These are phyloP conservation scores for Vitis rotundifolia DNA, from an alignment of 164 flowering plant species.

Conservation along the genomic window DNA sequence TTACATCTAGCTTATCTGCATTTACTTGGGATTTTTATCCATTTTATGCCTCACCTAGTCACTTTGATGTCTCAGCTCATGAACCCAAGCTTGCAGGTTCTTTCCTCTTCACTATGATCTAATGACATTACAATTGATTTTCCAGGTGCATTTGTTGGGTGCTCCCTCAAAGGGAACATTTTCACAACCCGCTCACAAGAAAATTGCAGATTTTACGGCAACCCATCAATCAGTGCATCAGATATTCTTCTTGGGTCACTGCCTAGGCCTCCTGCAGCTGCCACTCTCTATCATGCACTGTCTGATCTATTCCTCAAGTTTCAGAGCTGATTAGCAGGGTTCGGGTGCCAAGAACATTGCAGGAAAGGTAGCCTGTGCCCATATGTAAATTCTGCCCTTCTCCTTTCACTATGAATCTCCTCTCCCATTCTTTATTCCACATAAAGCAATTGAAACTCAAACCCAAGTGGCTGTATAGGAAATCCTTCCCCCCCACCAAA, in stretches of 20 bases:
- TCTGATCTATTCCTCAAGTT: constrained; percentile 59
- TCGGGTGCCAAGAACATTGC: neutral
- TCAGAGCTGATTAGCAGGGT: constrained; percentile 16
- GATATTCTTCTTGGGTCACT: constrained; percentile 86
- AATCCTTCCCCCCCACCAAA: neutral
- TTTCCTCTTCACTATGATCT: too few relatives aligned
- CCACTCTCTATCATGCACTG: constrained; percentile 68
- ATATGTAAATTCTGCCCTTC: neutral
- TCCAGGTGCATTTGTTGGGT: constrained; percentile 93
- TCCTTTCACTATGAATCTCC: neutral
- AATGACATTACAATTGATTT: neutral
- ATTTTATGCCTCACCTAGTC: too few relatives aligned
- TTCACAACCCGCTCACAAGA: constrained; percentile 70
- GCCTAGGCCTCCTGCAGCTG: constrained; percentile 89
- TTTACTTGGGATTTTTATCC: too few relatives aligned
- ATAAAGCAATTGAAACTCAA: neutral
- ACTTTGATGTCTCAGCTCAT: too few relatives aligned
- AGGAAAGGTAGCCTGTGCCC: neutral
- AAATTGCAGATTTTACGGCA: constrained; percentile 87
- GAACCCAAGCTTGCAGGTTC: too few relatives aligned
- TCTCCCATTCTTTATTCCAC: neutral
- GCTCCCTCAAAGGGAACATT: constrained; percentile 88
- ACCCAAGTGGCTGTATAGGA: neutral
- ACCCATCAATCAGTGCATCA: constrained; percentile 65
- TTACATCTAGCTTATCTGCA: too few relatives aligned